Base-by-base conservation (phyloP, 2,329 filamentous ascomycete genomes). In the Phoma herbarum region DNA sequence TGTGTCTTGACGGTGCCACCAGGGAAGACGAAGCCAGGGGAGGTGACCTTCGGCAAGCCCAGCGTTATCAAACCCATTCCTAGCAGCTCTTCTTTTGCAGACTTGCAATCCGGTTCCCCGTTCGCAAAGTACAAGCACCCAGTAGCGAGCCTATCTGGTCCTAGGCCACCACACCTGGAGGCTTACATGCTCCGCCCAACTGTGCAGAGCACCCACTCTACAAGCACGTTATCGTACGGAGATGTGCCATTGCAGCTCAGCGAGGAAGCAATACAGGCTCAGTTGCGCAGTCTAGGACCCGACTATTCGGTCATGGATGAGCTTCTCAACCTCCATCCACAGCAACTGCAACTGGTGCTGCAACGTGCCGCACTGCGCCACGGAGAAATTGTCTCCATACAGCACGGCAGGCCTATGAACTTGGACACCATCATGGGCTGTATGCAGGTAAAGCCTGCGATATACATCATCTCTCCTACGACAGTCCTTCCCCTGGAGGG, bases 261-360 rank as follows among this genome's bases (percentile, higher is more conserved):
- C n/a, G 50, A 54, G 35, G 39, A 33, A 35, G 14, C 18, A 9
- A 22, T 59, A 26, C 41, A 54, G n/a, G 31, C 31, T 18, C 41
- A 54, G 8, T 2, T 54, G 14, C 45, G 22, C 7, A 50, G 7
- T 2, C n/a, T 42, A 14, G 57, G 53, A 1, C 11, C 53, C 4
- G 23, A 58, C 0, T 61, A 66, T 51, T 70, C 68, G 4, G 46
- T 71, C 26, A 37, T 72, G 22, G 49, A 70, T 10, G 37, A 62
- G 1, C 51, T 72, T 4, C 35, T 53, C 33, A 45, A 61, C 16
- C 48, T 73, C 1, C 45, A 46, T 2, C 53, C 65, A 2, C 60
- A 63, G 10, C 52, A 71, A 47, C 26, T 66, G 14, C 52, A 53
- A 9, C 44, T 69, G 10, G 61, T 73, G 16, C 59, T 60, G 14